Evolutionary conservation across 2,329 filamentous ascomycete species (phyloP), one percentile per base, ranked within the genome.

Genomic region (Coniochaeta sp.): DNA sequence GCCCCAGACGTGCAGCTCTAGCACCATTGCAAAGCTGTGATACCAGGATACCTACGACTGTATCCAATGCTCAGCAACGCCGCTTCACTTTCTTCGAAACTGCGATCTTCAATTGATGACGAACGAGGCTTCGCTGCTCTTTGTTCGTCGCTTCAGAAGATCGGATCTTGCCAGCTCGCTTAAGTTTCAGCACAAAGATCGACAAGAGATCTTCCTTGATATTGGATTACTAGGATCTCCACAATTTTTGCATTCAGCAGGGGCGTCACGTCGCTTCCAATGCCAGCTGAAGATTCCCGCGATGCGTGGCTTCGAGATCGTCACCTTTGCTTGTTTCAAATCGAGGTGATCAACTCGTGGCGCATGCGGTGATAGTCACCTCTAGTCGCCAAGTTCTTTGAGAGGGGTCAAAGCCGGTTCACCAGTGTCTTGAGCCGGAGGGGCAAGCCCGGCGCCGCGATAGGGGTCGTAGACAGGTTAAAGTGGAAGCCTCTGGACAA

Each of bases 1-100:
- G 57, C 93, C 93, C 89, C 93, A 96, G 69, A 96, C 83, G 75
- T 96, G 89, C 62, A 99, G 84, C 76, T 93, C 85, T 57, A 91
- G 76, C 56, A 58, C 56, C 56, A 58, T 58, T n/a, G 22, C 17
- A 3, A n/a, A 52, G 3, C 4, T 28, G 9, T 28, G 9, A 24
- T 12, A n/a, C 43, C 24, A 6, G 3, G 34, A 31, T 36, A 36
- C 14, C 34, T 31, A 50, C 22, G 24, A 26, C 6, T n/a, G 19
- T 24, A 47, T 17, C 26, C 26, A 6, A 11, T 31, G 6, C 47
- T 52, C 24, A 31, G 47, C 3, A 14, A 31, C 26, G n/a, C 12
- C 31, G 16, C 22, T 6, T 56, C 47, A 12, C 24, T 31, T n/a
- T 52, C 47, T 52, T 7, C 17, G 26, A 52, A 22, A 28, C 14